These are phyloP conservation scores for Cyberlindnera mycetangii DNA, from an alignment of 805 yeast genomes.

Conservation along the genomic window DNA sequence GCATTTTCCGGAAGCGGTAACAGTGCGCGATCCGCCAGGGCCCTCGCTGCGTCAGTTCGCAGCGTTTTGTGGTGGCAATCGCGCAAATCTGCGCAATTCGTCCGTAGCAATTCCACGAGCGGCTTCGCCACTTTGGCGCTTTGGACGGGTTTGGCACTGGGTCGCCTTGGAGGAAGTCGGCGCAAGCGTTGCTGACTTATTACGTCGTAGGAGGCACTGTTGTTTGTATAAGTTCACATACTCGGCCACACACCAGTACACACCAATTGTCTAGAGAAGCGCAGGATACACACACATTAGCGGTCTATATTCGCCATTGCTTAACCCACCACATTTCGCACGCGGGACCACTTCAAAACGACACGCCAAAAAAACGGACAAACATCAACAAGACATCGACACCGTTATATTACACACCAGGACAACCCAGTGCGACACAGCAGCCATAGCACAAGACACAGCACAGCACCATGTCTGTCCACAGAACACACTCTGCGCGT, in stretches of 20 bases:
- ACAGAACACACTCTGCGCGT: conserved; percentile 17
- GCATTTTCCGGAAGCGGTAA: background rate
- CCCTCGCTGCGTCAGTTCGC: background rate
- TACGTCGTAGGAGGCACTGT: no score
- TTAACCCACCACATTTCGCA: background rate
- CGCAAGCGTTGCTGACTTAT: no score
- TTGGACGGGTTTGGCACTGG: background rate
- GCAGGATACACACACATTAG: no score
- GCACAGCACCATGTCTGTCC: conserved; percentile 15
- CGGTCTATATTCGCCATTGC: no score
- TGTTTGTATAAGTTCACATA: no score
- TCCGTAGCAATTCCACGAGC: conserved; percentile 2
- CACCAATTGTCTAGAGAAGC: no score
- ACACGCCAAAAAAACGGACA: conserved; percentile 1
- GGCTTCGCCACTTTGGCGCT: conserved; percentile 2
- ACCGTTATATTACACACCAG: no score
- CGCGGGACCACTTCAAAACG: conserved; percentile 3
- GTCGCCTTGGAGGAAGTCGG: background rate
- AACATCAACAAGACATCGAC: background rate
- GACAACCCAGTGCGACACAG: no score
- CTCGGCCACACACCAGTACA: no score
- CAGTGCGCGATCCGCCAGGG: background rate
- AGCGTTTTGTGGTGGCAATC: background rate
- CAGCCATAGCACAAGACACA: background rate
- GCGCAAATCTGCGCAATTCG: background rate